Evolutionary conservation across 768 basidiomycete species (phyloP), one percentile per base, ranked within the genome.

Genomic region (Rhizopogon vinicolor): DNA sequence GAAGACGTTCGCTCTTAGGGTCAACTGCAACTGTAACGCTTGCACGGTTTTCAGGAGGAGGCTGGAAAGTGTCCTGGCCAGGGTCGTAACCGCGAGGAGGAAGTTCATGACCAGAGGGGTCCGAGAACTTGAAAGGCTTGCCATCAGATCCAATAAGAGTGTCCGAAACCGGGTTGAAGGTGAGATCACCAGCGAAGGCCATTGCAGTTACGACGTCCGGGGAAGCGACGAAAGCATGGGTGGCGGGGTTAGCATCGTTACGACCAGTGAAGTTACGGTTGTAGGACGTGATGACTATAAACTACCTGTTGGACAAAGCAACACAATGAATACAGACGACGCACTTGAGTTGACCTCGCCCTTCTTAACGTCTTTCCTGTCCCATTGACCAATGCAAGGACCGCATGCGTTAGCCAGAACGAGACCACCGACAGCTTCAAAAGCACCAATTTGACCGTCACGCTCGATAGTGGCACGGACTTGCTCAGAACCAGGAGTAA

Each of bases 181-280:
- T 84, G 63, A 99, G 89, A 59, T 84, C 79, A 56, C 97, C 97
- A 57, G 91, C 93, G 74, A 97, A 98, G 56, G 91, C 84, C 81
- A 99, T 87, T 57, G 97, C 97, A 62, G 96, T 98, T 70, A 98
- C 96, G 70, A 99, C 77, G 65, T 97, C 91, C 42, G 91, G 93
- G 35, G 93, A 93, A 41, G 93, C 87, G 66, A 96, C 93, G 67
- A 95, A 96, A 48, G 93, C 91, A 74, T 98, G 97, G 33, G 97
- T 99, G 59, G 94, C 94, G 19, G 96, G 94, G 84, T 99, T 98
- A 64, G 97, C 95, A 66, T 98, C 97, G 74, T 99, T 99, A 69
- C 97, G 93, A 55, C 96, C 97, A 62, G 97, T 98, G 80, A 99
- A 99, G 87, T 99, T 99, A 72, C 97, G 95, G 86, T 99, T 99